phyloP scores from a whole-genome alignment of 257 asterid genomes.

The Gardenia jasminoides region DNA sequence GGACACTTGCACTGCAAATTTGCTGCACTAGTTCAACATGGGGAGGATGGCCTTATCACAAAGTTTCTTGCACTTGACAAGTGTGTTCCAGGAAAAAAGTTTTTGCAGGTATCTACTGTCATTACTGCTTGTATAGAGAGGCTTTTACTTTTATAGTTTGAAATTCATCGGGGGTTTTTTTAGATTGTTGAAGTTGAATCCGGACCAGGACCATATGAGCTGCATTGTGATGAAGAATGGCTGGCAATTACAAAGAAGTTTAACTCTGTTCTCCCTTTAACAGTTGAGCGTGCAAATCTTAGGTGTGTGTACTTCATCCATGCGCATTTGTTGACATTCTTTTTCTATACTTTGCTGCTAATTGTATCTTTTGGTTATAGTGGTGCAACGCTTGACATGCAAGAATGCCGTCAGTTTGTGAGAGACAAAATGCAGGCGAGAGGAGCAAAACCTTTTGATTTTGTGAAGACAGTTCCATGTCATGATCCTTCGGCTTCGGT shows the following conservation, averaged over 20 bases:
- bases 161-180: conserved; percentile 22
- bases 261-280: conserved; percentile 64
- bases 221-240: conserved; percentile 97
- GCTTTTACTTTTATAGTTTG: conserved; percentile 13
- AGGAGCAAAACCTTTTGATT: conserved; percentile 70
- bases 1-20: conserved; percentile 98
- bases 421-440: conserved; percentile 53
- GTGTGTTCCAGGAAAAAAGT: conserved; percentile 46
- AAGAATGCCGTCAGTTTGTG: conserved; percentile 55
- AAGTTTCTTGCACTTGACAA: conserved; percentile 55
- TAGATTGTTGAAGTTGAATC: conserved; percentile 83
- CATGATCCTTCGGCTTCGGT: conserved; percentile 47
- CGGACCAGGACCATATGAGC: conserved; percentile 69
- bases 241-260: conserved; percentile 81
- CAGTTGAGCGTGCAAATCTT: conserved; percentile 46
- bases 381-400: conserved; percentile 46
- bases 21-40: conserved; percentile 90
- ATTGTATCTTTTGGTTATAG: conserved; percentile 37
- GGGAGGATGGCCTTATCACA: conserved; percentile 53
- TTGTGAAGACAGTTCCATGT: conserved; percentile 68
- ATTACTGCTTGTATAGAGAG: conserved; percentile 13
- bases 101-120: conserved; percentile 63
- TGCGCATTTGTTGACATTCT: conserved; percentile 11
- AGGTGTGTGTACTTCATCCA: conserved; percentile 38
- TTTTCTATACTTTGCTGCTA: conserved; percentile 12